Base-by-base conservation (phyloP, 2,329 filamentous ascomycete genomes). In the Onygenales sp. region DNA sequence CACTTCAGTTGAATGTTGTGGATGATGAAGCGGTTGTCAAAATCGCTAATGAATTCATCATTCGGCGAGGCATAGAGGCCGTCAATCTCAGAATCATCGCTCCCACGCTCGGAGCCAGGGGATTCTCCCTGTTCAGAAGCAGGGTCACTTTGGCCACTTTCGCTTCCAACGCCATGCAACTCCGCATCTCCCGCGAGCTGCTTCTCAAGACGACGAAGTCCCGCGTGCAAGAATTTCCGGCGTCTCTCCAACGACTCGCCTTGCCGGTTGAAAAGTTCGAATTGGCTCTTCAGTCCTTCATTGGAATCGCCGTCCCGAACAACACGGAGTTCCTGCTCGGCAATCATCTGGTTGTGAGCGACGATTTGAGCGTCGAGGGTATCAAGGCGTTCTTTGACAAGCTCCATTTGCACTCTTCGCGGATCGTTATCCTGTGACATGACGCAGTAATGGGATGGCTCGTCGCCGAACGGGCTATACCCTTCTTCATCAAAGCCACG, bases 1-100 rank as follows among this genome's bases (percentile, higher is more conserved):
- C 93, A 98, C 70, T 98, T 98, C 54, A 98, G 75, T 64, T 98
- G 93, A 66, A 94, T 82, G 63, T 98, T 98, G 75, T 98, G 93
- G 51, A 98, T 87, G 61, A 97, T 92, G 74, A 98, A 98, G 2
- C 93, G 87, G 65, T 98, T 98, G 67, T 94, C 93, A 76, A 96
- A 98, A 66, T 97, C 91, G 68, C 87, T 95, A 48, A 88, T 85
- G 60, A 92, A 92, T 59, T 96, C 90, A 13, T 87, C 82, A 3
- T 85, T 81, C 1, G 85, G 81, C 2, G 84, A 82, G 1, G 85
- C 79, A 58, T 89, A 84, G 51, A 86, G 74, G 11, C 78, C 79
- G 45, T 78, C 76, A 33, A 75, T 62, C 35, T 79, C 75, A 21
- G 69, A 62, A 51, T 76, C 71, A 27, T 78, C 78, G 41, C 80